Evolutionary conservation across 306 rosid genomes (phyloP).

Genomic region (Rubus parviflorus): DNA sequence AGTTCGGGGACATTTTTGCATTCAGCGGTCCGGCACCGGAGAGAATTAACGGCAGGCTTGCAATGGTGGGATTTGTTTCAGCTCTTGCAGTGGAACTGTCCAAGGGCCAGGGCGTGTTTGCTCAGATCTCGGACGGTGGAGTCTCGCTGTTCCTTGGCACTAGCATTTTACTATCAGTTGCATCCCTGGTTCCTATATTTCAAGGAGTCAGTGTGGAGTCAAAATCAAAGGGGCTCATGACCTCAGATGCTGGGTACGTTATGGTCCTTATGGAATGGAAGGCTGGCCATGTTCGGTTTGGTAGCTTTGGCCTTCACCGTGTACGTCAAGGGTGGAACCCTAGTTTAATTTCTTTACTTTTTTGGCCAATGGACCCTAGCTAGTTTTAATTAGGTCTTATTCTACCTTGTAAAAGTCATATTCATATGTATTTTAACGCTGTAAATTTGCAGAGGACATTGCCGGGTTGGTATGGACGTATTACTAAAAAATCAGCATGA

Average conservation of each 20-base stretch:
- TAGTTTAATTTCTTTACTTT: too few species aligned
- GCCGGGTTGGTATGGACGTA: too few species aligned
- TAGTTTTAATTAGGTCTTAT: too few species aligned
- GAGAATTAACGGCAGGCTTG: conserved; percentile 86
- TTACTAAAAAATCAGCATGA: too few species aligned
- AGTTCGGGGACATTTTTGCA: conserved; percentile 54
- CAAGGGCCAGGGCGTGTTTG: conserved; percentile 60
- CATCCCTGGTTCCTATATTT: conserved; percentile 67
- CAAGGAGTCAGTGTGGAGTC: conserved; percentile 75
- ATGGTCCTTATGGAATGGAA: conserved; percentile 83
- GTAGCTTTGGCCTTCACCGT: conserved; percentile 71
- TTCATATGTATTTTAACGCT: not conserved
- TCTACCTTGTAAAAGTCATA: not conserved
- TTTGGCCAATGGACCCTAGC: too few species aligned
- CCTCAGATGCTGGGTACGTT: conserved; percentile 73
- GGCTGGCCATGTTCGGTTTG: conserved; percentile 86
- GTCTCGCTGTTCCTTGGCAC: conserved; percentile 63
- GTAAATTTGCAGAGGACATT: too few species aligned
- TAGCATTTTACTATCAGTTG: conserved; percentile 50
- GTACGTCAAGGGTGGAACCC: conserved; percentile 65
- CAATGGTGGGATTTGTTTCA: conserved; percentile 81
- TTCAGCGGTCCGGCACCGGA: conserved; percentile 91
- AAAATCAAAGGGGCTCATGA: conserved; percentile 51
- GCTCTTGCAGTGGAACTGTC: conserved; percentile 68
- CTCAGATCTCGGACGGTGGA: conserved; percentile 69